phyloP scores from a whole-genome alignment of 345 rosid species.

The Raphanus raphanistrum region DNA sequence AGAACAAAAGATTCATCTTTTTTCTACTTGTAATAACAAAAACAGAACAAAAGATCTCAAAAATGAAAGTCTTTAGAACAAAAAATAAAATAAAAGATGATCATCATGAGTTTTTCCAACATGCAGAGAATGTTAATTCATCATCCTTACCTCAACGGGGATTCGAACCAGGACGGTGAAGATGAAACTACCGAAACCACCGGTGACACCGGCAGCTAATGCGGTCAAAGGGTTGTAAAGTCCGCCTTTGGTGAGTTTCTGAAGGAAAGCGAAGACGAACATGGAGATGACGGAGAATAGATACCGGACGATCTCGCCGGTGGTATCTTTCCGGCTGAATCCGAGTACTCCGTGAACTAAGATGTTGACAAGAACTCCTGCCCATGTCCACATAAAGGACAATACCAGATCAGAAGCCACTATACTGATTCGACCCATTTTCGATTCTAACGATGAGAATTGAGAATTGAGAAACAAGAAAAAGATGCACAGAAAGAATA shows the following conservation, averaged over 20 bases:
- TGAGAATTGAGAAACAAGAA: neutral
- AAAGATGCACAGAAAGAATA: neutral
- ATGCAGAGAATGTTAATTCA: neutral
- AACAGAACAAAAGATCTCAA: neutral
- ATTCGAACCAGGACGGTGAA: constrained; percentile 64
- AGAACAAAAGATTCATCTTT: neutral
- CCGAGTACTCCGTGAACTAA: constrained; percentile 51
- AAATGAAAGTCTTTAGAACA: neutral
- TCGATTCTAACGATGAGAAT: constrained; percentile 20
- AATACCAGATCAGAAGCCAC: constrained; percentile 53
- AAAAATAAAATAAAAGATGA: neutral
- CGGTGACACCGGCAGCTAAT: constrained; percentile 60
- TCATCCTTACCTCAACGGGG: constrained; percentile 67
- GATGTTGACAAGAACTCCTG: constrained; percentile 59
- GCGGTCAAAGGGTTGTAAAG: constrained; percentile 70
- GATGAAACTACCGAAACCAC: constrained; percentile 57
- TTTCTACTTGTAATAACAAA: no score
- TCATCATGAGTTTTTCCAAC: neutral
- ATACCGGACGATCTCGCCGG: constrained; percentile 48
- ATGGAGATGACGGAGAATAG: constrained; percentile 48
- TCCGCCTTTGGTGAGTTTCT: constrained; percentile 60
- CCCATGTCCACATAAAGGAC: constrained; percentile 80
- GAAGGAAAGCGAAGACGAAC: constrained; percentile 69
- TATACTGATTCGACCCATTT: constrained; percentile 37
- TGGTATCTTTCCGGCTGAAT: constrained; percentile 43